Conservation (phyloP, 108 stramenopile genomes). For the Aurantiochytrium sp. region DNA sequence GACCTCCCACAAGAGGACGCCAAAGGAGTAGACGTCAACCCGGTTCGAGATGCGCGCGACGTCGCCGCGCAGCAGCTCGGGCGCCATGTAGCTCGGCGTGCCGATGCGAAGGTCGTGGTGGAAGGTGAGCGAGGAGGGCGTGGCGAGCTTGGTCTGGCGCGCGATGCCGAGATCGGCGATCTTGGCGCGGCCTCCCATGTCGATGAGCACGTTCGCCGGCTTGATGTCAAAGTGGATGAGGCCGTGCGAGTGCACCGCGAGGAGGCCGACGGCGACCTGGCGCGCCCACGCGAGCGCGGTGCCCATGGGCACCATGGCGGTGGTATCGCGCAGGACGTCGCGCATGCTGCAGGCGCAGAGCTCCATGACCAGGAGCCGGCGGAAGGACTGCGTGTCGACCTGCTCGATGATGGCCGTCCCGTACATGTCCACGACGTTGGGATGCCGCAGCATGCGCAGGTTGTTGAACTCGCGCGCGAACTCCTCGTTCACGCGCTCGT, state of each 20-base stretch:
- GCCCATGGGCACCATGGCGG: not conserved
- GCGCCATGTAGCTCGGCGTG: slow-evolving; percentile 52
- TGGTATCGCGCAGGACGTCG: not conserved
- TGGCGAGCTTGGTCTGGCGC: not conserved
- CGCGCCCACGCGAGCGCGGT: slow-evolving; percentile 52
- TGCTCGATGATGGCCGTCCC: slow-evolving; percentile 48
- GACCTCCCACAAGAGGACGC: not conserved
- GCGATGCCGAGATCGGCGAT: slow-evolving; percentile 16
- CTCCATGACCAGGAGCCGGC: not conserved
- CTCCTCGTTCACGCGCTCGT: not conserved
- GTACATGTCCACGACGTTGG: slow-evolving; percentile 52
- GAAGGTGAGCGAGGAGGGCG: not conserved
- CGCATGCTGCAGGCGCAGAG: not conserved
- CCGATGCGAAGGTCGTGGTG: slow-evolving; percentile 28
- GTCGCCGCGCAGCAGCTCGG: slow-evolving; percentile 37
- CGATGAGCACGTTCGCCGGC: slow-evolving; percentile 32
- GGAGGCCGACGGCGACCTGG: slow-evolving; percentile 59
- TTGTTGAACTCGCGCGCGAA: not conserved
- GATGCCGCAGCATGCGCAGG: not conserved
- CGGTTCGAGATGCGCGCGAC: not conserved
- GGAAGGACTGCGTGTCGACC: slow-evolving; percentile 31
- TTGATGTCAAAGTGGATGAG: slow-evolving; percentile 59
- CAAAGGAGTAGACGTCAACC: slow-evolving; percentile 27
- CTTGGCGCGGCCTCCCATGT: slow-evolving; percentile 11
- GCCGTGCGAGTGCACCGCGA: slow-evolving; percentile 52